Conservation (phyloP, 164 flowering plant genomes). For the Nymphaea colorata region DNA sequence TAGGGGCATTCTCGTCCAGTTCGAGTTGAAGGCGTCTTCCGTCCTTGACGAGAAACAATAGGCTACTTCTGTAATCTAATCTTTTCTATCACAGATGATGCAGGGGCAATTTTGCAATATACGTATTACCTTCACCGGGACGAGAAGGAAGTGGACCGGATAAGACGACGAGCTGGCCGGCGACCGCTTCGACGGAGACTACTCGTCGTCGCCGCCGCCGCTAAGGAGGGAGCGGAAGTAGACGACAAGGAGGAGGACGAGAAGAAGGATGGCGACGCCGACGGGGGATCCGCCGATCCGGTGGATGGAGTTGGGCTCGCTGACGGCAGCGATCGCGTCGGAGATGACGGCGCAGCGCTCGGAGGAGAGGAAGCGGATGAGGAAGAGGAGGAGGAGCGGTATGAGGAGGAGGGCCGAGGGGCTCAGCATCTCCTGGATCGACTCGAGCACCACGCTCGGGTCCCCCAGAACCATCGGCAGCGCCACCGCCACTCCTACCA, state of each 20-base stretch:
- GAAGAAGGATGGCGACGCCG: constrained; percentile 70
- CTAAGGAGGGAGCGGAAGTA: constrained; percentile 9
- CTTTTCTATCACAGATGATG: no score
- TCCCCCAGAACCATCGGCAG: neutral
- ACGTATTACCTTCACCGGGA: no score
- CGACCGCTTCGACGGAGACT: no score
- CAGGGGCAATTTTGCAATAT: no score
- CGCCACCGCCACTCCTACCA: neutral
- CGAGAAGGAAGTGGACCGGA: no score
- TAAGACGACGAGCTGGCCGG: no score
- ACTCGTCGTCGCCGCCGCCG: neutral
- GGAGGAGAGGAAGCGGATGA: neutral
- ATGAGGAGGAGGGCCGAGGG: neutral
- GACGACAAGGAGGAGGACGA: constrained; percentile 52
- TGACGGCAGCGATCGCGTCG: constrained; percentile 23
- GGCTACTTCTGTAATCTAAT: no score
- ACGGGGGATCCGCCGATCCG: constrained; percentile 79
- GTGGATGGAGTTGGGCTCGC: constrained; percentile 76
- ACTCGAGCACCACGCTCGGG: neutral
- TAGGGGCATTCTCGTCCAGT: no score
- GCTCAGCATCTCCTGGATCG: neutral
- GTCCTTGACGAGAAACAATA: no score
- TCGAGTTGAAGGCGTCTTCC: no score
- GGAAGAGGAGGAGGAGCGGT: neutral
- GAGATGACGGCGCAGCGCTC: neutral